Percentiles rank a stretch among this genome's conserved stretches.
These are phyloP conservation scores for Phytophthora sojae DNA, from an alignment of 352 stramenopile genomes.

Conservation along the genomic window DNA sequence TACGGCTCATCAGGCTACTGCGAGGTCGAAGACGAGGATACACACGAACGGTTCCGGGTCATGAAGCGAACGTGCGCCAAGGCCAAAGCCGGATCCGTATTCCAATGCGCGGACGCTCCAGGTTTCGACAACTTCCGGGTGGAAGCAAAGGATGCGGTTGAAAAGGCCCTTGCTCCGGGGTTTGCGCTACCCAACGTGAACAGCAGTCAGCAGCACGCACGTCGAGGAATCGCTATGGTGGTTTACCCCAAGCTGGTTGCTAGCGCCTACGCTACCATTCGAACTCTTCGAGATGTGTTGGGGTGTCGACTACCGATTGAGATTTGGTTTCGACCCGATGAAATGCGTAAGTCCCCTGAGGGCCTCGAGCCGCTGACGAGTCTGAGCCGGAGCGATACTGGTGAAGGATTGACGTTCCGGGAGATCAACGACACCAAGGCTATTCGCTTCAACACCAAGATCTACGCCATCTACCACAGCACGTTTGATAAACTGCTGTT, in stretches of 20 bases:
- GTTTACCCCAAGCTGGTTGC: slow-evolving; percentile 72
- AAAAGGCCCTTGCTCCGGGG: not conserved
- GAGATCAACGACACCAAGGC: slow-evolving; percentile 27
- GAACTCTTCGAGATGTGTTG: slow-evolving; percentile 38
- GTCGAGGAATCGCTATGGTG: slow-evolving; percentile 60
- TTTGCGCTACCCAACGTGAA: slow-evolving; percentile 13
- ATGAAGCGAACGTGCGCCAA: slow-evolving; percentile 66
- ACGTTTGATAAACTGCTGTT: slow-evolving; percentile 71
- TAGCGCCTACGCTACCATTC: slow-evolving; percentile 68
- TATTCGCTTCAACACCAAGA: slow-evolving; percentile 55
- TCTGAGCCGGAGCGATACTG: slow-evolving; percentile 22
- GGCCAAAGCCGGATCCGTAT: slow-evolving; percentile 41
- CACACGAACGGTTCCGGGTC: slow-evolving; percentile 61
- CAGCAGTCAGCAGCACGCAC: not conserved
- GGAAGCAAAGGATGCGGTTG: slow-evolving; percentile 7
- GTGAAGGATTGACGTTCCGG: slow-evolving; percentile 47
- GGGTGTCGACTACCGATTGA: slow-evolving; percentile 65
- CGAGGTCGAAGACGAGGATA: slow-evolving; percentile 57
- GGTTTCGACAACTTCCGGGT: slow-evolving; percentile 66
- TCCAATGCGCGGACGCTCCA: slow-evolving; percentile 54
- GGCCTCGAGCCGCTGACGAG: slow-evolving; percentile 22
- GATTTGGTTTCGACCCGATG: slow-evolving; percentile 61
- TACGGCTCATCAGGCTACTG: slow-evolving; percentile 60
- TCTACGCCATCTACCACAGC: slow-evolving; percentile 66
- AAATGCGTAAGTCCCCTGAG: slow-evolving; percentile 21